Evolutionary conservation across 768 basidiomycete genomes (phyloP).

Genomic region (Paxillus involutus): DNA sequence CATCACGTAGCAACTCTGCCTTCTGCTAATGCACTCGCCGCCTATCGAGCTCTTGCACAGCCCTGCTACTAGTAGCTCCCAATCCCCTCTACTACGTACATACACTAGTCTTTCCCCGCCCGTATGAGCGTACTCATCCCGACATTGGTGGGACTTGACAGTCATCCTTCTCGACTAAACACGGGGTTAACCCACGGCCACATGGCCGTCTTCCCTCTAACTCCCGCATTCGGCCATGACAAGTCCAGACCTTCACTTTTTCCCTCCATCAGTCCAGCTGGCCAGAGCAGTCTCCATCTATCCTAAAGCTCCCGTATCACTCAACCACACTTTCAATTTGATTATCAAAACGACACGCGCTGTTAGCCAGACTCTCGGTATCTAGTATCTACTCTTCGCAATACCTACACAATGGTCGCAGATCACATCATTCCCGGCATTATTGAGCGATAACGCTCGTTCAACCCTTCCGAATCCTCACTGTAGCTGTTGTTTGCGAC

Average conservation of each 20-base stretch:
- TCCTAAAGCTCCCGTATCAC: background rate
- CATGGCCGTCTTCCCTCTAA: background rate
- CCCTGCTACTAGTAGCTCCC: too few relatives aligned
- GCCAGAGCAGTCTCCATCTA: background rate
- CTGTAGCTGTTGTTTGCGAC: background rate
- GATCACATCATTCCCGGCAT: background rate
- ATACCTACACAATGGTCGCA: background rate
- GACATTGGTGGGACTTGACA: background rate
- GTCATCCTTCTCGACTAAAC: background rate
- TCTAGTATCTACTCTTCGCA: background rate
- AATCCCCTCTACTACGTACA: background rate
- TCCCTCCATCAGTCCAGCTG: background rate
- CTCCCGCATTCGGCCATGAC: background rate
- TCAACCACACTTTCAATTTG: background rate
- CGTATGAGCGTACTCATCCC: background rate
- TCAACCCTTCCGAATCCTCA: background rate
- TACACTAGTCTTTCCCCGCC: too few relatives aligned
- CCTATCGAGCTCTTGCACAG: too few relatives aligned
- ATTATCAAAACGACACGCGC: background rate
- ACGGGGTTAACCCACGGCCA: background rate
- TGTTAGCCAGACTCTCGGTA: background rate
- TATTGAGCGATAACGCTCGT: background rate
- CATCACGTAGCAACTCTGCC: conserved; percentile 22
- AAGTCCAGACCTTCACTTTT: background rate
- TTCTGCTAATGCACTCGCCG: background rate